Evolutionary conservation across 2,329 filamentous ascomycete species (phyloP), one percentile per base, ranked within the genome.

Genomic region (Phyllosticta citrichinensis): DNA sequence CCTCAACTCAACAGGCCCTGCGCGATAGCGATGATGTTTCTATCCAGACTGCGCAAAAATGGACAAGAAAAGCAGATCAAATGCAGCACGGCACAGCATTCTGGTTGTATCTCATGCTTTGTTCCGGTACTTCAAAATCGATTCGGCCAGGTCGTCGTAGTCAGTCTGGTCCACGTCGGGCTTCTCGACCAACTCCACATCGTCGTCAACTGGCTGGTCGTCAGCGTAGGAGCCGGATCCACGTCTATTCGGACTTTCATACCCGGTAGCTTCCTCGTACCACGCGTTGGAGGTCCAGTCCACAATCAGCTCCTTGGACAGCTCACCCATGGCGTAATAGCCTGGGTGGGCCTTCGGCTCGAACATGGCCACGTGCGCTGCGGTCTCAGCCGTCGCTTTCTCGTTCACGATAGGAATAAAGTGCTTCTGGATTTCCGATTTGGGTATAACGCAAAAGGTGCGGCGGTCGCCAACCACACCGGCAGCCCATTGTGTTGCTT

Each of bases 301-400:
- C 4, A 82, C 80, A 58, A 94, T 82, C 68, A 87, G 73, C 63
- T 82, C 80, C 64, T 83, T 84, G 4, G 89, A 87, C 60, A 85
- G 79, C 56, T 84, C 80, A n/a, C 83, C 77, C 71, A 94, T 79
- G 60, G 78, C 79, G 63, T 83, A 82, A 68, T 91, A 93, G 1
- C 84, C 87, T 1, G 89, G 87, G 67, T 94, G 93, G 53, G 85
- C 80, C 63, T 79, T 80, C 1, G 84, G 80, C 58, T 86, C 85
- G 66, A 94, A 94, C 88, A 94, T 79, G 80, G 83, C 78, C 79
- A 87, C 89, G 74, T 97, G 94, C 27, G 93, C 93, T 64, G 77
- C 77, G 0, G 87, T 85, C 77, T 97, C 94, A 67, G 96, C 90
- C 11, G 75, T 77, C 0, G 88, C 90, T 67, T 83, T 84, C 63